These are phyloP conservation scores for Chaetoscypha palmicola DNA, from an alignment of 2,329 filamentous ascomycete species.

Conservation along the genomic window DNA sequence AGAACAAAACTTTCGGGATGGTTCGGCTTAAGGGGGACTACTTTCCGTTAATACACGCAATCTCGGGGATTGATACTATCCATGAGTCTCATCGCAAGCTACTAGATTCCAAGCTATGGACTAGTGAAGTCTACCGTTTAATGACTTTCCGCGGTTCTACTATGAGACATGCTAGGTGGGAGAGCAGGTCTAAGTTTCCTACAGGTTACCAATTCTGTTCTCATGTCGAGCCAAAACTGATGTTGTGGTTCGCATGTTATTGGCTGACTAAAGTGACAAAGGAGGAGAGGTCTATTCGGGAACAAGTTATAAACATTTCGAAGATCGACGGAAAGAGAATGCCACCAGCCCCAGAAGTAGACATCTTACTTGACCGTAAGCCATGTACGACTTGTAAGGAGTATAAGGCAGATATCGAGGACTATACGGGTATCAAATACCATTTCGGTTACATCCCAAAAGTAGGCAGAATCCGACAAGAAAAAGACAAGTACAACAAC, in stretches of 20 bases:
- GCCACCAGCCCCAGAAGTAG: neutral
- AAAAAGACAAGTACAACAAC: constrained; percentile 1
- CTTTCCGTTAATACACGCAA: neutral
- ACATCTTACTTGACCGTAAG: neutral
- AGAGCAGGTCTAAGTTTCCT: neutral
- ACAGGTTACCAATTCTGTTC: neutral
- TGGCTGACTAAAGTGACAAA: neutral
- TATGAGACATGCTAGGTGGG: neutral
- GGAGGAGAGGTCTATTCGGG: neutral
- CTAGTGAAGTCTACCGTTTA: neutral
- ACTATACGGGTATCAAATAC: constrained; percentile 1
- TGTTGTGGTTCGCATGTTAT: constrained; percentile 3
- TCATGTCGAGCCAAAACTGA: constrained; percentile 1
- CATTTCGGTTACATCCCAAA: neutral
- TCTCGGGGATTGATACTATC: neutral
- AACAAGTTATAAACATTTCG: neutral
- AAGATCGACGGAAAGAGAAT: neutral
- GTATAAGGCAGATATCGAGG: neutral
- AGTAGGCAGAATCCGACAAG: neutral
- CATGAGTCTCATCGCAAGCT: neutral
- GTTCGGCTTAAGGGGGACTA: neutral
- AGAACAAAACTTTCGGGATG: neutral
- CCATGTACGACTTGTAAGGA: neutral
- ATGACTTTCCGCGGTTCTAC: neutral
- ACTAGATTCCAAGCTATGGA: neutral